phyloP scores from a whole-genome alignment of 352 stramenopile species.

The Globisporangium sylvaticum region DNA sequence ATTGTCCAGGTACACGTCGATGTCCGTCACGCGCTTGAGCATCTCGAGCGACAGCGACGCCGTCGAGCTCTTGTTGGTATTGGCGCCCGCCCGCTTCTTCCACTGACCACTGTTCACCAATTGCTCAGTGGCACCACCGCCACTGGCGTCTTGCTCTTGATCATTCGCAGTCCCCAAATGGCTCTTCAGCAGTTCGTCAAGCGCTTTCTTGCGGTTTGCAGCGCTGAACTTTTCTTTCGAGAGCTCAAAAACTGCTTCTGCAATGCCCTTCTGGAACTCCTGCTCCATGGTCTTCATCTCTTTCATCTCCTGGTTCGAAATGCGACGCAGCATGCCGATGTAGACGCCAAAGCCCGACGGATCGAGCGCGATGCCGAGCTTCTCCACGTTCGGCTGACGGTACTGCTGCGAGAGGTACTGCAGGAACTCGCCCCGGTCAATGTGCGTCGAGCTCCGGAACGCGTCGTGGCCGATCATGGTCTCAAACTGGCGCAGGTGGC shows the following conservation, averaged over 20 bases:
- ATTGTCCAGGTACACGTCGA: conserved; percentile 84
- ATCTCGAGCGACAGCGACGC: conserved; percentile 73
- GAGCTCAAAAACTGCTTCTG: conserved; percentile 74
- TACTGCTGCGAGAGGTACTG: conserved; percentile 72
- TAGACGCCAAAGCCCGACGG: conserved; percentile 67
- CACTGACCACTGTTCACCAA: not conserved
- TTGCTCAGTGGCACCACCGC: not conserved
- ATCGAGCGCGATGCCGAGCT: conserved; percentile 67
- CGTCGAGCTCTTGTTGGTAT: conserved; percentile 19
- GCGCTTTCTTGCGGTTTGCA: conserved; percentile 70
- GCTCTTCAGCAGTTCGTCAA: conserved; percentile 55
- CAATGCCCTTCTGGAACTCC: conserved; percentile 77
- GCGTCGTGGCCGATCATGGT: conserved; percentile 56
- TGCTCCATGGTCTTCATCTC: conserved; percentile 77
- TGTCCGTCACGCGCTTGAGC: conserved; percentile 72
- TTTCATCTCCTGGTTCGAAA: conserved; percentile 74
- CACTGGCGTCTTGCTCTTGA: conserved; percentile 5
- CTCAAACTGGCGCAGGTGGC: conserved; percentile 63
- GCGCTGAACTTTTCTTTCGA: conserved; percentile 84
- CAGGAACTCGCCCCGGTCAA: conserved; percentile 69
- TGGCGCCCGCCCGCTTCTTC: not conserved
- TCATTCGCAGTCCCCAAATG: conserved; percentile 2
- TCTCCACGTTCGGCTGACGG: conserved; percentile 47
- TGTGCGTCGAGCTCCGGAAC: conserved; percentile 49
- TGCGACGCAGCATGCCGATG: conserved; percentile 68